Conservation (phyloP, 768 basidiomycete species). For the Bullera alba region DNA sequence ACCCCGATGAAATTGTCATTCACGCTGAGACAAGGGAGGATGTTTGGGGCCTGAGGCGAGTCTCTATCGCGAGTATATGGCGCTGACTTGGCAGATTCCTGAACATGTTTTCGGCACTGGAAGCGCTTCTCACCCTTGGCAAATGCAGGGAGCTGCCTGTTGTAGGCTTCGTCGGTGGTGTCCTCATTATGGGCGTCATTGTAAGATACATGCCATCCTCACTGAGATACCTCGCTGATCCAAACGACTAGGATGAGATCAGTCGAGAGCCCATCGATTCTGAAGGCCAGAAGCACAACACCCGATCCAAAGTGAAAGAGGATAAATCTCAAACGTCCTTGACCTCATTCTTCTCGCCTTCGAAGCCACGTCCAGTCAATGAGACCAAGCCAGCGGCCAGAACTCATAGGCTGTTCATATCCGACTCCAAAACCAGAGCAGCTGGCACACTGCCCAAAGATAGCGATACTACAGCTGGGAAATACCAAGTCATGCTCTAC, state of each 20-base stretch:
- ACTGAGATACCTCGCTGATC: not conserved
- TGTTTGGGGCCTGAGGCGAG: conserved; percentile 66
- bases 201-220: conserved; percentile 41
- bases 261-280: conserved; percentile 27
- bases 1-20: conserved; percentile 56
- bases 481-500: conserved; percentile 47
- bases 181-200: conserved; percentile 67
- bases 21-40: conserved; percentile 58
- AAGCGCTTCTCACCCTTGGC: conserved; percentile 48
- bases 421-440: conserved; percentile 46
- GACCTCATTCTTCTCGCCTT: conserved; percentile 22
- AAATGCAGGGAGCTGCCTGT: conserved; percentile 75
- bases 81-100: conserved; percentile 53
- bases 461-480: conserved; percentile 41
- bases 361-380: conserved; percentile 7
- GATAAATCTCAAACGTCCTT: conserved; percentile 20
- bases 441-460: conserved; percentile 37
- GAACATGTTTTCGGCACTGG: conserved; percentile 64
- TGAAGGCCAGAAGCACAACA: not conserved
- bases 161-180: conserved; percentile 63
- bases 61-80: not conserved
- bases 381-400: not conserved
- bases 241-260: conserved; percentile 41
- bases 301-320: not conserved
- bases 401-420: conserved; percentile 40